These are phyloP conservation scores for Trematosphaeria pertusa DNA, from an alignment of 2,329 filamentous ascomycete species.

Conservation along the genomic window DNA sequence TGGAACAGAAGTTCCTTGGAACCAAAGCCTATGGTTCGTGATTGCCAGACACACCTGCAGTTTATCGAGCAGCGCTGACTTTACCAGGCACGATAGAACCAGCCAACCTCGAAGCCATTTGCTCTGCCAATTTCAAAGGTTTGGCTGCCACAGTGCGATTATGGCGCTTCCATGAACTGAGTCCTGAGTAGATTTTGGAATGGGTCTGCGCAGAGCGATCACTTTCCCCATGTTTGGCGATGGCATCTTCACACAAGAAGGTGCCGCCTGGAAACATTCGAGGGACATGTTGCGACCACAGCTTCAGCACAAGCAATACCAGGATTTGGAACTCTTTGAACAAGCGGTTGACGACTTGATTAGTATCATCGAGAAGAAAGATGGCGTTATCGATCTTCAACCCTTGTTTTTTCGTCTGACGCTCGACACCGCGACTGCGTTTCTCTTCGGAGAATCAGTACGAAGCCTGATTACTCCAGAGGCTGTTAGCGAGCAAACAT, in stretches of 20 bases:
- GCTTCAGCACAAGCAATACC: slow-evolving; percentile 57
- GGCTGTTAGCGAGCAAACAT: slow-evolving; percentile 27
- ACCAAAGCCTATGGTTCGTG: slow-evolving; percentile 17
- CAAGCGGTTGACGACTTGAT: slow-evolving; percentile 63
- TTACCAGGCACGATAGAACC: slow-evolving; percentile 34
- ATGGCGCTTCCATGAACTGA: no score
- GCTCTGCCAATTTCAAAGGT: slow-evolving; percentile 30
- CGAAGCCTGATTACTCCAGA: slow-evolving; percentile 28
- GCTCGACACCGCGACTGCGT: slow-evolving; percentile 71
- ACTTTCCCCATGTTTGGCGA: slow-evolving; percentile 50
- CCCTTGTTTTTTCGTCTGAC: slow-evolving; percentile 70
- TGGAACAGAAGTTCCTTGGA: slow-evolving; percentile 29
- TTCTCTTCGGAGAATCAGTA: slow-evolving; percentile 66
- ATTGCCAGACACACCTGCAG: no score
- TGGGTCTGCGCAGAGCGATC: slow-evolving; percentile 41
- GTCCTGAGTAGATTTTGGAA: slow-evolving; percentile 44
- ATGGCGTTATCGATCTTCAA: slow-evolving; percentile 60
- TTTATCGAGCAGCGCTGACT: no score
- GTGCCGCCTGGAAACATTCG: slow-evolving; percentile 34
- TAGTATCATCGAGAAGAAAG: slow-evolving; percentile 58
- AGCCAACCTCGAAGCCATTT: slow-evolving; percentile 30
- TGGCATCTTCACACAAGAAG: slow-evolving; percentile 52
- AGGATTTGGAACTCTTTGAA: slow-evolving; percentile 62
- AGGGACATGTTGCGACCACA: slow-evolving; percentile 56
- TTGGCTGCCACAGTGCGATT: no score